These are phyloP conservation scores for Babesia bovis DNA, from an alignment of 169 alveolate species.

Conservation along the genomic window DNA sequence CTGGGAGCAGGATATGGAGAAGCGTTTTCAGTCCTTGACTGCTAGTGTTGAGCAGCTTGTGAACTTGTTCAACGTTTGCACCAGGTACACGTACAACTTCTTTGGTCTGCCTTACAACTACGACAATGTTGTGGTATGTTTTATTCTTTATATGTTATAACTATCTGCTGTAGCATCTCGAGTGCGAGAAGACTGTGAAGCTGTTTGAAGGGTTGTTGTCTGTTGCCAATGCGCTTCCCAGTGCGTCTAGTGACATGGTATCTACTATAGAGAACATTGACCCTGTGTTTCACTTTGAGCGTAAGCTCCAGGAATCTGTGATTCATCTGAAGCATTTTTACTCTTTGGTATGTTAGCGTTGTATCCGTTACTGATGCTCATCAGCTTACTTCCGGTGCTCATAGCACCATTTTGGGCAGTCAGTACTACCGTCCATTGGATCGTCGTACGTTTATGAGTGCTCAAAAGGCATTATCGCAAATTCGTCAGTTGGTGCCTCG, in stretches of 20 bases:
- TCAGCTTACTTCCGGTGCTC: conserved; percentile 64
- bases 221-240: conserved; percentile 20
- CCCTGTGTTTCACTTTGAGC: conserved; percentile 26
- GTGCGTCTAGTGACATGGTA: conserved; percentile 8
- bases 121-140: conserved; percentile 26
- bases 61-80: conserved; percentile 7
- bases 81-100: conserved; percentile 4
- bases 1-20: conserved; percentile 28
- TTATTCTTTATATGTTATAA: neutral
- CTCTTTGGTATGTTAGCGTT: conserved; percentile 31
- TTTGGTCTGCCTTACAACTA: conserved; percentile 7
- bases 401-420: conserved; percentile 29
- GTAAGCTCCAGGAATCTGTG: conserved; percentile 31
- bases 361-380: neutral
- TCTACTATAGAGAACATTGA: conserved; percentile 25
- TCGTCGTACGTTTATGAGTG: neutral
- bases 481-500: neutral
- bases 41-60: neutral
- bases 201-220: conserved; percentile 20
- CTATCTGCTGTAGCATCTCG: conserved; percentile 24
- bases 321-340: conserved; percentile 58
- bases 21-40: neutral
- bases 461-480: neutral
- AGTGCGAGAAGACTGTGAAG: conserved; percentile 22
- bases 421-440: conserved; percentile 22